Conservation (phyloP, 1,139 yeast genomes). For the Entelexis sorbosivorans region DNA sequence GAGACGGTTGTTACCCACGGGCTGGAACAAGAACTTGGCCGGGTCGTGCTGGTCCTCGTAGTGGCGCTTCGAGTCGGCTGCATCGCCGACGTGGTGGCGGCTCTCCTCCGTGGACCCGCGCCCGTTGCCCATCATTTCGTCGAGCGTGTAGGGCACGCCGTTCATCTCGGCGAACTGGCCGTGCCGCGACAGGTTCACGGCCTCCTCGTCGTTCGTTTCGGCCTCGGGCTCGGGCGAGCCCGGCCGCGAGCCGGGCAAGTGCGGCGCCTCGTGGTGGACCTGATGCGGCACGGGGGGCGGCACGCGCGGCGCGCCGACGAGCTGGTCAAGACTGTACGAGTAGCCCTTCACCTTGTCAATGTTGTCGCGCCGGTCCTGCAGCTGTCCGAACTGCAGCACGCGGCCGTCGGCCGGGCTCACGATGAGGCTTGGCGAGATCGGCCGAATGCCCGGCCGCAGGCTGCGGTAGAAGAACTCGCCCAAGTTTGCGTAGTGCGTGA, state of each 20-base stretch:
- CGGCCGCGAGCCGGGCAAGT: constrained; percentile 23
- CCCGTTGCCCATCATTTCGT: constrained; percentile 47
- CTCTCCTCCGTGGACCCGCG: background rate
- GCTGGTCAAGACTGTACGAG: constrained; percentile 81
- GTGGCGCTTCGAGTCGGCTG: constrained; percentile 25
- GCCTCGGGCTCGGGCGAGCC: constrained; percentile 38
- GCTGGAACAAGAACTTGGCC: background rate
- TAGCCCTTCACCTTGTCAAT: constrained; percentile 96
- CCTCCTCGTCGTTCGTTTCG: constrained; percentile 8
- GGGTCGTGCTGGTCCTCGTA: constrained; percentile 1
- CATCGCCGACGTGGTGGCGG: constrained; percentile 29
- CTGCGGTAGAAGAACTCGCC: constrained; percentile 87
- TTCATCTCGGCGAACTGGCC: constrained; percentile 68
- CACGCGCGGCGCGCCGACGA: constrained; percentile 50
- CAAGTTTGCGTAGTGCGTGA: constrained; percentile 61
- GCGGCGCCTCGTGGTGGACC: constrained; percentile 11
- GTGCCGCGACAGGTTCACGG: constrained; percentile 42
- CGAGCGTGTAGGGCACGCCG: constrained; percentile 63
- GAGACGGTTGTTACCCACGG: constrained; percentile 42
- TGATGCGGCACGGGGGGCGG: constrained; percentile 16
- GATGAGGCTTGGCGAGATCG: constrained; percentile 51
- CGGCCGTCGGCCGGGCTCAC: constrained; percentile 94
- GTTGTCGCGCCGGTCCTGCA: constrained; percentile 48
- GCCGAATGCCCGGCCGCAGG: constrained; percentile 69
- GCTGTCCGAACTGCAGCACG: constrained; percentile 64